Evolutionary conservation across 306 rosid species (phyloP).

Genomic region (Quercus cerris): DNA sequence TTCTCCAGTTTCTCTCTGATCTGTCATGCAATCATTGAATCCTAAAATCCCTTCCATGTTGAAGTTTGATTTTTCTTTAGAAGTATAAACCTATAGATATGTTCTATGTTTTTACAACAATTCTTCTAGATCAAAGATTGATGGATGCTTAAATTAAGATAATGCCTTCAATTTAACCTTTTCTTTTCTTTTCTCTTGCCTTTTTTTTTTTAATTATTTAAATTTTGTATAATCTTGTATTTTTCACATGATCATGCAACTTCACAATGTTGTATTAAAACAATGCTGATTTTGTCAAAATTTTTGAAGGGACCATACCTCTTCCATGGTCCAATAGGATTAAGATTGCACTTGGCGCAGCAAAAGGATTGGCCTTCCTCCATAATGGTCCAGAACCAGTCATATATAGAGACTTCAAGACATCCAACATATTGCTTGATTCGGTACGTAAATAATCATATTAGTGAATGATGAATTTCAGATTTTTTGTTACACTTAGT

Average conservation of each 20-base stretch:
- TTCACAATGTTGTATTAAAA: background rate
- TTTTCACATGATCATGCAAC: slow-evolving; percentile 5
- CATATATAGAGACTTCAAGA: slow-evolving; percentile 95
- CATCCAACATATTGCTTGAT: slow-evolving; percentile 94
- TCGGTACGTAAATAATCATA: slow-evolving; percentile 48
- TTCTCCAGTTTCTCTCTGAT: background rate
- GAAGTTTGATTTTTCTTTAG: background rate
- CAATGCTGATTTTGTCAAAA: slow-evolving; percentile 34
- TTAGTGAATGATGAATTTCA: background rate
- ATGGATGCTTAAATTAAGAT: background rate
- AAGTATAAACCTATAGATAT: background rate
- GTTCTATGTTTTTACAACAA: background rate
- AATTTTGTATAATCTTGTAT: slow-evolving; percentile 1
- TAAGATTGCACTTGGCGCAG: slow-evolving; percentile 92
- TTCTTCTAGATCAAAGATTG: background rate
- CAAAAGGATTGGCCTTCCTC: slow-evolving; percentile 95
- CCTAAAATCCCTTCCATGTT: background rate
- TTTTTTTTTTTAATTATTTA: background rate
- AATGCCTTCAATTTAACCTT: background rate
- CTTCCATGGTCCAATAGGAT: slow-evolving; percentile 95
- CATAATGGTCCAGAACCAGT: slow-evolving; percentile 93
- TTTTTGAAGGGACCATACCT: slow-evolving; percentile 85
- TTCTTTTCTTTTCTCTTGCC: background rate
- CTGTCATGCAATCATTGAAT: background rate
- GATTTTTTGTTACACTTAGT: background rate